Evolutionary conservation across 2,329 filamentous ascomycete genomes (phyloP).

Genomic region (Aspergillus sp.): DNA sequence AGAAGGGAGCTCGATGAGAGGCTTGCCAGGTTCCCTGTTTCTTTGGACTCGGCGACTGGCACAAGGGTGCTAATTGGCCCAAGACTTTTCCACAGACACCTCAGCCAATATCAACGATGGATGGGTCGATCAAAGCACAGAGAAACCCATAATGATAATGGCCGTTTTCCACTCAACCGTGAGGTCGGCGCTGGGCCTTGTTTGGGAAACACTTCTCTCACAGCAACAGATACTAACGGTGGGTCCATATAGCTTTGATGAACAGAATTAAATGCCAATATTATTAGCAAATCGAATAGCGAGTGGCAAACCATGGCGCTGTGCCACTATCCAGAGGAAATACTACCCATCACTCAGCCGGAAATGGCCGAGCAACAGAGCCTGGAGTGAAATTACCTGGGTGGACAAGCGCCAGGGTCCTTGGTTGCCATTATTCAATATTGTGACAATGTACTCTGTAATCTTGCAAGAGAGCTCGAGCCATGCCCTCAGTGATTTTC

Average conservation of each 20-base stretch:
- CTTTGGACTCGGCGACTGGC: neutral
- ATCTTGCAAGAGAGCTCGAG: neutral
- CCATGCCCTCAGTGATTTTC: neutral
- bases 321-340: conserved; percentile 2
- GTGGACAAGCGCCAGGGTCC: conserved; percentile 1
- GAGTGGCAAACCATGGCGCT: conserved; percentile 5
- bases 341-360: neutral
- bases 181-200: neutral
- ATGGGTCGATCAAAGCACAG: neutral
- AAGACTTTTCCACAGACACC: neutral
- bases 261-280: neutral
- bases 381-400: neutral
- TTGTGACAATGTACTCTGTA: neutral
- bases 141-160: neutral
- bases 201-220: neutral
- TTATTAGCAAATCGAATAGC: conserved; percentile 4
- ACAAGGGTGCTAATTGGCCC: neutral
- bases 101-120: neutral
- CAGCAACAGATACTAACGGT: neutral
- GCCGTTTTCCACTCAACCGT: neutral
- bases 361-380: neutral
- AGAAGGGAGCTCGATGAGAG: neutral
- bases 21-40: neutral
- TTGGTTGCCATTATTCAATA: neutral
- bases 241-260: neutral